Percentiles rank a stretch among this genome's conserved stretches.
Conservation (phyloP, 129 eudicot species). For the sunflower (Helianthus annuus) region DNA sequence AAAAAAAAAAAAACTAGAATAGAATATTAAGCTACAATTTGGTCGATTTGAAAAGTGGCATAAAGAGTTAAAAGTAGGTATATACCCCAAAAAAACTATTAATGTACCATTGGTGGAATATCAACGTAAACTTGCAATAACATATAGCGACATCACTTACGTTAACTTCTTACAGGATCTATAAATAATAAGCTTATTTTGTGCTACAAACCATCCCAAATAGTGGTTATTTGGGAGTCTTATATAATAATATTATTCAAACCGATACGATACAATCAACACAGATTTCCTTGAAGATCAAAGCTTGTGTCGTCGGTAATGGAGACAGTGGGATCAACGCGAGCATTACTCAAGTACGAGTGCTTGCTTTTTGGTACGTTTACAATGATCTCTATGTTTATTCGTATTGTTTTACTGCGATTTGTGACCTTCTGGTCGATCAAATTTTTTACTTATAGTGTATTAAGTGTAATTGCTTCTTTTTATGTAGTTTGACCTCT, state of each 20-base stretch:
- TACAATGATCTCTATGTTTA: not conserved
- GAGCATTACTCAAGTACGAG: conserved; percentile 45
- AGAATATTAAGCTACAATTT: conserved; percentile 17
- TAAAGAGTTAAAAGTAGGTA: conserved; percentile 22
- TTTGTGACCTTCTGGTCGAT: too few relatives aligned
- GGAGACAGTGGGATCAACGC: conserved; percentile 49
- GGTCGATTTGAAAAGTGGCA: conserved; percentile 16
- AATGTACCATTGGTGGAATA: conserved; percentile 26
- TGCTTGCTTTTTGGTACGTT: conserved; percentile 82
- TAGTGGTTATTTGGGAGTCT: not conserved
- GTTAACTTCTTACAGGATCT: conserved; percentile 1
- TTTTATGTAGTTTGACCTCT: too few relatives aligned
- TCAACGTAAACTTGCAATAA: conserved; percentile 38
- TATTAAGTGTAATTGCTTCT: too few relatives aligned
- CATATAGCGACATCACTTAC: conserved; percentile 11
- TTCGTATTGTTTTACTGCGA: too few relatives aligned
- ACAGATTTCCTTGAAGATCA: not conserved
- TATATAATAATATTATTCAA: not conserved
- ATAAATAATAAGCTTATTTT: conserved; percentile 30
- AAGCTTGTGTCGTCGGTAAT: conserved; percentile 29
- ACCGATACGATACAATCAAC: not conserved
- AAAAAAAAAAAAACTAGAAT: not conserved
- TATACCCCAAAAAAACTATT: conserved; percentile 18
- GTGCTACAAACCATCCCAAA: conserved; percentile 9
- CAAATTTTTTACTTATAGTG: too few relatives aligned